phyloP scores from a whole-genome alignment of 257 asterid genomes.

The Ajuga chamaepitys region DNA sequence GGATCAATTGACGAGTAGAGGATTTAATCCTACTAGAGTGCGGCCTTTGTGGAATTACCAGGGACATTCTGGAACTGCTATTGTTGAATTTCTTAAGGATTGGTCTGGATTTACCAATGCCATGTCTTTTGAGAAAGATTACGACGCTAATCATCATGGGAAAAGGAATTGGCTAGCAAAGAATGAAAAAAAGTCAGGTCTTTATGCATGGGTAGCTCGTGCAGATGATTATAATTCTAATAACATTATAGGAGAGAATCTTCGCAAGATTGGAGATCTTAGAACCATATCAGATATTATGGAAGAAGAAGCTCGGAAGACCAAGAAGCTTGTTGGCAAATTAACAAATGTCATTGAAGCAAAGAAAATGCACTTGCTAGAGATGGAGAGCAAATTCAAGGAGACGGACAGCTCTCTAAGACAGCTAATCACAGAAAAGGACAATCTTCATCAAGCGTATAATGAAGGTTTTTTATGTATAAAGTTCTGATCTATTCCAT shows the following conservation, averaged over 20 bases:
- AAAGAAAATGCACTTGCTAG: slow-evolving; percentile 52
- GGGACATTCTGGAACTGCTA: slow-evolving; percentile 72
- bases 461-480: slow-evolving; percentile 47
- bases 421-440: slow-evolving; percentile 46
- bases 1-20: slow-evolving; percentile 47
- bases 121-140: slow-evolving; percentile 66
- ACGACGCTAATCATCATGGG: slow-evolving; percentile 57
- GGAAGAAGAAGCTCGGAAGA: slow-evolving; percentile 66
- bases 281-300: slow-evolving; percentile 56
- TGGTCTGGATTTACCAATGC: slow-evolving; percentile 76
- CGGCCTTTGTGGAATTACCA: slow-evolving; percentile 63
- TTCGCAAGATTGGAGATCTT: slow-evolving; percentile 67
- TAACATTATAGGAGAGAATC: slow-evolving; percentile 52
- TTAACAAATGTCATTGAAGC: slow-evolving; percentile 61
- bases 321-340: slow-evolving; percentile 52
- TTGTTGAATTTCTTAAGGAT: slow-evolving; percentile 62
- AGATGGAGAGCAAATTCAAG: slow-evolving; percentile 49
- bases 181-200: slow-evolving; percentile 28
- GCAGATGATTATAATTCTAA: slow-evolving; percentile 55
- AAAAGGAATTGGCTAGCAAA: slow-evolving; percentile 49
- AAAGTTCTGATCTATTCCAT: neutral
- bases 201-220: slow-evolving; percentile 76
- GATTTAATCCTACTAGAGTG: slow-evolving; percentile 69
- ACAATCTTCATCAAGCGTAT: slow-evolving; percentile 53
- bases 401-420: slow-evolving; percentile 51